Base-by-base conservation (phyloP, 345 rosid genomes). In the Arabis alpina region DNA sequence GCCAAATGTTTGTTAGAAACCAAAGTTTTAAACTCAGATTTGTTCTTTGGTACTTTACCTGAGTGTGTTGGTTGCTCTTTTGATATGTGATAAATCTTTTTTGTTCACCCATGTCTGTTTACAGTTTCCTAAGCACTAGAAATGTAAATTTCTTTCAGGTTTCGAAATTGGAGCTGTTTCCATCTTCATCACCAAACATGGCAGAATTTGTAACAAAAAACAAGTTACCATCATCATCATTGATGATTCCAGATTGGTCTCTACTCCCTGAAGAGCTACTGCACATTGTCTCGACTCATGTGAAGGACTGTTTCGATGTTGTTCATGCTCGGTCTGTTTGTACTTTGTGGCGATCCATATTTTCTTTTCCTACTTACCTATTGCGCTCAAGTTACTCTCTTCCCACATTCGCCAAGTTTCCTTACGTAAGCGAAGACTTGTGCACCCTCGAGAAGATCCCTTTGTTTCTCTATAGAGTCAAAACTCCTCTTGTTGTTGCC, bases 311-410 rank as follows among this genome's bases (percentile, higher is more conserved):
- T 70, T 59, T 70, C 13, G 47, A 61, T 10, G 4, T 61, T 13
- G 6, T 71, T 52, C 68, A 61, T 23, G 61, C 36, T 41, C 68
- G 68, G 2, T 71, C 61, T 51, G 54, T 71, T 61, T 71, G 68
- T 39, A 16, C 0, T 19, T 43, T 10, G 6, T 71, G 75, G 68
- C 27, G 68, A 71, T 71, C 75, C 6, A 0, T 8, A 0, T 9
- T 61, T 6, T 61, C 54, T 0, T 71, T 61, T 23, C 68, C 68
- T 42, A 2, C 9, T 30, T 19, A 1, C 16, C 4, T 61, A 0
- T 30, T 42, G 61, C 53, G 75, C 25, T 32, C n/a, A 6, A 49
- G 49, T 11, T 58, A 59, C 37, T n/a, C 48, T 34, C 16, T 68
- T 23, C 56, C 64, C 11, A 0, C 27, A 0, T 19, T 16, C 19